Base-by-base conservation (phyloP, 1,139 yeast species). In the Scheffersomyces titani region DNA sequence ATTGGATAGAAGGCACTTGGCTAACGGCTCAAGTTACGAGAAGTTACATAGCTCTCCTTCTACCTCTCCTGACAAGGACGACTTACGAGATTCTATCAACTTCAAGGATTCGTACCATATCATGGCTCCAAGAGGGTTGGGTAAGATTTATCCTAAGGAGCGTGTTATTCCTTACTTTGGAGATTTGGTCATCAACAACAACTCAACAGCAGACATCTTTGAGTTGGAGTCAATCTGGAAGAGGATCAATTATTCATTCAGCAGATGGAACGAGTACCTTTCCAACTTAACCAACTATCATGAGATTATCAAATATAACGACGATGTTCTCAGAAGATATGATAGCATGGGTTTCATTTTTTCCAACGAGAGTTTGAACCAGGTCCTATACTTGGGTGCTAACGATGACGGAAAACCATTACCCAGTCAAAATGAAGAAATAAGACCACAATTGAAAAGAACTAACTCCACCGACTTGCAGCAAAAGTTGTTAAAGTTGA, bases 121-220 rank as follows among this genome's bases (percentile, higher is more conserved):
- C 11, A 83, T 89, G 78, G 97, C 97, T 0, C 96, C 98, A 3
- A 89, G 96, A 65, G 96, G 96, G 6, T 81, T 92, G 63, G 97
- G 97, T 44, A 85, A 85, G 60, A 78, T 85, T 1, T 91, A 89
- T 65, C 85, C 96, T 0, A 90, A 90, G 66, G 88, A 87, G 55
- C 84, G 86, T 52, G 97, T 91, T 11, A 87, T 94, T 51, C 97
- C 98, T 0, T 93, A 88, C 70, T 93, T 92, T 76, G 98, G 98
- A 19, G 98, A 93, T 68, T 77, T 93, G 57, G 69, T 72, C 2
- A 73, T 80, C 47, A 77, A 77, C 64, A 60, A 60, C 48, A 57
- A 73, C 30, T 71, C 68, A 58, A 72, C 73, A 47, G 69, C 80
- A 40, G 78, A 82, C 46, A 73, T 87, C 53, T 81, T 82, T 61